Percentiles rank a stretch among this genome's conserved stretches.
phyloP scores from a whole-genome alignment of 805 yeast species.

The Wickerhamomyces canadensis region DNA sequence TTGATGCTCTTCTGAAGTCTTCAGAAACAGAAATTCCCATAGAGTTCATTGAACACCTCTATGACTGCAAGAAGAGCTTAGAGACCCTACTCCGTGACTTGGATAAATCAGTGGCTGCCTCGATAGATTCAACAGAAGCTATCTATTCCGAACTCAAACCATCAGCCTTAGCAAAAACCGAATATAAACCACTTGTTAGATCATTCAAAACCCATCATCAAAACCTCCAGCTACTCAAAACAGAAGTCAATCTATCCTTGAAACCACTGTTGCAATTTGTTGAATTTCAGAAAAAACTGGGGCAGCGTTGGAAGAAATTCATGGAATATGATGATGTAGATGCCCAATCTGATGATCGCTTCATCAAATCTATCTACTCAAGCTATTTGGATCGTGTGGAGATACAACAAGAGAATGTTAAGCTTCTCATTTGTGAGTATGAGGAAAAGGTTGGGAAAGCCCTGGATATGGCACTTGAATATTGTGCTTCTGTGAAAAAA shows the following conservation, averaged over 20 bases:
- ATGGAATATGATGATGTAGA: conserved; percentile 22
- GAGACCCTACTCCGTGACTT: conserved; percentile 8
- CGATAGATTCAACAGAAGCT: no score
- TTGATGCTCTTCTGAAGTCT: conserved; percentile 13
- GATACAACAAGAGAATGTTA: conserved; percentile 24
- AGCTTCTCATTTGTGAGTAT: conserved; percentile 22
- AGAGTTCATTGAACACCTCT: conserved; percentile 10
- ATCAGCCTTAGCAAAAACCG: background rate
- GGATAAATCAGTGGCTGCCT: no score
- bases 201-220: conserved; percentile 6
- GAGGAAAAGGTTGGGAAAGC: conserved; percentile 26
- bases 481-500: conserved; percentile 20
- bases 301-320: conserved; percentile 25
- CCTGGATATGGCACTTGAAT: conserved; percentile 18
- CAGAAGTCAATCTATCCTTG: conserved; percentile 11
- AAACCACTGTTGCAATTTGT: conserved; percentile 9
- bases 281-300: conserved; percentile 12
- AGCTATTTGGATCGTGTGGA: conserved; percentile 24
- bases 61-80: conserved; percentile 14
- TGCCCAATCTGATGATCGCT: conserved; percentile 9
- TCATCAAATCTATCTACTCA: conserved; percentile 24
- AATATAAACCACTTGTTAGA: background rate
- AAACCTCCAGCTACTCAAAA: conserved; percentile 17
- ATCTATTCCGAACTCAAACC: background rate
- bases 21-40: conserved; percentile 7